A percentile compares a stretch with the other conserved stretches of the same genome.
These are phyloP conservation scores for Pythium sukuiense DNA, from an alignment of 352 stramenopile species.

Conservation along the genomic window DNA sequence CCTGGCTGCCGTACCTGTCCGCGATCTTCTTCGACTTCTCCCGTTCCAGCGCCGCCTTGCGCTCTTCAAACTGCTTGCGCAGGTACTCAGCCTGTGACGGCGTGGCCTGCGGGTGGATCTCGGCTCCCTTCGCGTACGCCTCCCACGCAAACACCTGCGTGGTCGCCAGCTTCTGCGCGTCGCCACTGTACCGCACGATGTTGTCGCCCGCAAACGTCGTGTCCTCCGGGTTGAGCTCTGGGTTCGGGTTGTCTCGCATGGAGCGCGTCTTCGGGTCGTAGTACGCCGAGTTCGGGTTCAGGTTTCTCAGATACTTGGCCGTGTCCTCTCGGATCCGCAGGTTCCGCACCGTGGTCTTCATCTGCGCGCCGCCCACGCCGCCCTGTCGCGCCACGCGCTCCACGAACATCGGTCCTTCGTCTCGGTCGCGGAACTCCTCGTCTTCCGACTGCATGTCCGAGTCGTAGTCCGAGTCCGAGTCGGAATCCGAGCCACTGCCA, in stretches of 20 bases:
- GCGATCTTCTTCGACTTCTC: slow-evolving; percentile 80
- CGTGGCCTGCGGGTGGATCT: slow-evolving; percentile 96
- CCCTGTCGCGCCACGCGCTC: slow-evolving; percentile 94
- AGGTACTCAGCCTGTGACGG: slow-evolving; percentile 96
- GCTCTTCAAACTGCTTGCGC: slow-evolving; percentile 92
- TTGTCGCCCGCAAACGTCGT: slow-evolving; percentile 96
- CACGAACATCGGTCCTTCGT: slow-evolving; percentile 93
- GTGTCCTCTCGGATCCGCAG: slow-evolving; percentile 99
- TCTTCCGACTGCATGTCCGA: slow-evolving; percentile 88
- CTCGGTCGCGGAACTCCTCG: slow-evolving; percentile 91
- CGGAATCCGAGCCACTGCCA: slow-evolving; percentile 48
- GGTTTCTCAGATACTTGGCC: slow-evolving; percentile 98
- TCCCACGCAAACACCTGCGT: slow-evolving; percentile 97
- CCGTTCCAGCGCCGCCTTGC: slow-evolving; percentile 65
- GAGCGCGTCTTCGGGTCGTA: slow-evolving; percentile 99
- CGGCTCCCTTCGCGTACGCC: slow-evolving; percentile 87
- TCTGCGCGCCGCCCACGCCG: slow-evolving; percentile 96
- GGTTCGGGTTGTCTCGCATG: slow-evolving; percentile 98
- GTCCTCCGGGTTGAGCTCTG: slow-evolving; percentile 92
- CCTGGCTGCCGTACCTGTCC: slow-evolving; percentile 96
- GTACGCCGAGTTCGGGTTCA: slow-evolving; percentile 98
- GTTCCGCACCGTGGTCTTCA: slow-evolving; percentile 97
- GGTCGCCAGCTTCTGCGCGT: slow-evolving; percentile 92
- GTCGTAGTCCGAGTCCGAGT: slow-evolving; percentile 91
- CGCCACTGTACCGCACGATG: slow-evolving; percentile 91